Conservation (phyloP, 2,329 filamentous ascomycete genomes). For the Pseudogymnoascus sp. region DNA sequence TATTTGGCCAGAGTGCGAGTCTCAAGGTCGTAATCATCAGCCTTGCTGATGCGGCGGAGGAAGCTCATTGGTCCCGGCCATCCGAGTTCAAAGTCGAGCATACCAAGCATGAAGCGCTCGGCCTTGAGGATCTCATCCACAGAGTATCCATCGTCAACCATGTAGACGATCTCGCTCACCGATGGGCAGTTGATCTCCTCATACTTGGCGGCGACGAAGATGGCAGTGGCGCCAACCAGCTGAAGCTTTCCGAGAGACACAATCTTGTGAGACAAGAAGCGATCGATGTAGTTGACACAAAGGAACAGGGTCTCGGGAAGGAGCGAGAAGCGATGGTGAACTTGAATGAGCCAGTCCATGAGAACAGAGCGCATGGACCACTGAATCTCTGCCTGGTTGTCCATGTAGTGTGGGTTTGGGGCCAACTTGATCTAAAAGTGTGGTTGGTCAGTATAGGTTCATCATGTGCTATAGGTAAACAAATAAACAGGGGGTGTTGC, state of each 20-base stretch:
- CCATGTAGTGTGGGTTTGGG: slow-evolving; percentile 92
- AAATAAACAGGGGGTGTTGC: slow-evolving; percentile 14
- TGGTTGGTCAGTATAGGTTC: slow-evolving; percentile 21
- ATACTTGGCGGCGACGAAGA: slow-evolving; percentile 95
- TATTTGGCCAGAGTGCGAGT: slow-evolving; percentile 95
- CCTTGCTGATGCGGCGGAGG: slow-evolving; percentile 91
- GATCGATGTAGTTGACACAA: slow-evolving; percentile 92
- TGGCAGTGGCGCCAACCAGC: slow-evolving; percentile 88
- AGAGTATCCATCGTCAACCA: slow-evolving; percentile 90
- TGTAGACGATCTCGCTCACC: slow-evolving; percentile 90
- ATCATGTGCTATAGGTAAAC: slow-evolving; percentile 15
- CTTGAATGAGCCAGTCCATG: slow-evolving; percentile 97
- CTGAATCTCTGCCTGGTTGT: slow-evolving; percentile 90
- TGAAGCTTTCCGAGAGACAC: slow-evolving; percentile 93
- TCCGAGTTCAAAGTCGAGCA: slow-evolving; percentile 90
- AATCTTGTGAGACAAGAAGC: slow-evolving; percentile 88
- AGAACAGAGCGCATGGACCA: slow-evolving; percentile 98
- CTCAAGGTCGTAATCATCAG: slow-evolving; percentile 93
- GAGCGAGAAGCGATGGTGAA: slow-evolving; percentile 83
- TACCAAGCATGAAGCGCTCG: slow-evolving; percentile 95
- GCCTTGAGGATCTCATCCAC: slow-evolving; percentile 92
- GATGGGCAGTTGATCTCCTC: slow-evolving; percentile 98
- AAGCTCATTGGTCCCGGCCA: slow-evolving; percentile 99
- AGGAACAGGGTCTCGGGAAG: slow-evolving; percentile 93
- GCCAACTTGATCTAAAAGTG: slow-evolving; percentile 59